These are phyloP conservation scores for Monosporascus cannonballus DNA, from an alignment of 2,329 filamentous ascomycete species.

Conservation along the genomic window DNA sequence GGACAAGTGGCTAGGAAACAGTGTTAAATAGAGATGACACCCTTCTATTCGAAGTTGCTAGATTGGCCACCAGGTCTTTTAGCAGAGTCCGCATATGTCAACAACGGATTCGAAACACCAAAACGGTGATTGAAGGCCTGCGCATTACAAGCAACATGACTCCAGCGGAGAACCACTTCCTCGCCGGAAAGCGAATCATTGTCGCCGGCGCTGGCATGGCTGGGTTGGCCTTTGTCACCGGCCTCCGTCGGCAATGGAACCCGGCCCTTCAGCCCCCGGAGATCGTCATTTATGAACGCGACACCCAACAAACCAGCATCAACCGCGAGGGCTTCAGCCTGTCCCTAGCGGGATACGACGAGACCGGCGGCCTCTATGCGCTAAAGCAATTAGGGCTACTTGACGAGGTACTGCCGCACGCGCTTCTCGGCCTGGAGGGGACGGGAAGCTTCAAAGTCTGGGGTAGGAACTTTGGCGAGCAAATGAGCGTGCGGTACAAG, in stretches of 20 bases:
- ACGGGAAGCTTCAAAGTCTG: constrained; percentile 34
- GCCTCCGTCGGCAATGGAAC: constrained; percentile 34
- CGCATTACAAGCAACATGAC: too few species aligned
- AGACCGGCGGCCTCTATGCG: constrained; percentile 30
- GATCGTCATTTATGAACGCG: constrained; percentile 37
- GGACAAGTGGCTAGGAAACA: too few species aligned
- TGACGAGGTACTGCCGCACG: constrained; percentile 23
- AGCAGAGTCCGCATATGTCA: too few species aligned
- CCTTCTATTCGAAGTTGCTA: too few species aligned
- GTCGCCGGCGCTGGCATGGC: constrained; percentile 38
- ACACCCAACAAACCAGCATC: constrained; percentile 22
- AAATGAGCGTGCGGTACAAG: constrained; percentile 25
- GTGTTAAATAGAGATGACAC: too few species aligned
- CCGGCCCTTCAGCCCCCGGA: constrained; percentile 22
- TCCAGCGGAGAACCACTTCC: too few species aligned
- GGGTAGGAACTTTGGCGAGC: constrained; percentile 30
- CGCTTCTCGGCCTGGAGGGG: constrained; percentile 25
- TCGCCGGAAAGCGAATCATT: constrained; percentile 33
- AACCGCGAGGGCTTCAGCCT: constrained; percentile 33
- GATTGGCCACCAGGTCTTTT: too few species aligned
- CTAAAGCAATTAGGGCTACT: constrained; percentile 34
- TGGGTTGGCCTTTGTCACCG: constrained; percentile 35
- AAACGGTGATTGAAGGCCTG: too few species aligned
- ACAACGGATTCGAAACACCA: too few species aligned
- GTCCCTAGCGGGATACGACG: constrained; percentile 30